These are phyloP conservation scores for Colletotrichum abscissum DNA, from an alignment of 2,329 filamentous ascomycete species.

Conservation along the genomic window DNA sequence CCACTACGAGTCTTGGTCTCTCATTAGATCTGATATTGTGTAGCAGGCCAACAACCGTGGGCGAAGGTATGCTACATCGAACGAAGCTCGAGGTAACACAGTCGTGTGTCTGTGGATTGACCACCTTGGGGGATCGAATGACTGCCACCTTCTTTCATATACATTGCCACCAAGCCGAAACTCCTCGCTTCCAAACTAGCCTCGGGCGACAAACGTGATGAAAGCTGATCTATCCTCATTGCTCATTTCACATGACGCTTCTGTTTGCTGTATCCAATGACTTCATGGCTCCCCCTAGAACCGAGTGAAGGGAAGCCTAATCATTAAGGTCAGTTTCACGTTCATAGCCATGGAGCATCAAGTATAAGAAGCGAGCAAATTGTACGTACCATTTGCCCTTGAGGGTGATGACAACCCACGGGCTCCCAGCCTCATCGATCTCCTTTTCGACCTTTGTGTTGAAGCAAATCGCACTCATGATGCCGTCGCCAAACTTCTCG, in stretches of 20 bases:
- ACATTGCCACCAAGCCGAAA: not conserved
- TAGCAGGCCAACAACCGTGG: not conserved
- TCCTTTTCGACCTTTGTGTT: slow-evolving; percentile 95
- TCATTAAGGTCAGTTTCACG: slow-evolving; percentile 12
- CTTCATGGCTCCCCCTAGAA: slow-evolving; percentile 41
- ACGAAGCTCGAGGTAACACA: not conserved
- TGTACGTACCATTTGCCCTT: slow-evolving; percentile 85
- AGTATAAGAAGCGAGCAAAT: slow-evolving; percentile 52
- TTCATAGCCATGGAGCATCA: not conserved
- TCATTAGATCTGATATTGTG: not conserved
- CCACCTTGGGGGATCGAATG: not conserved
- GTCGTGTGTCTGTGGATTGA: not conserved
- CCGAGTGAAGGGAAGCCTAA: slow-evolving; percentile 50
- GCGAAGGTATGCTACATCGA: not conserved
- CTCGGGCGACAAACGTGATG: not conserved
- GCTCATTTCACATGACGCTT: not conserved
- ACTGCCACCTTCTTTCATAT: not conserved
- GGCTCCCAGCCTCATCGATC: slow-evolving; percentile 81
- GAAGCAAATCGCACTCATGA: slow-evolving; percentile 96
- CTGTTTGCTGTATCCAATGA: not conserved
- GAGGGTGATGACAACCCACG: slow-evolving; percentile 88
- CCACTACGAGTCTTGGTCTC: not conserved
- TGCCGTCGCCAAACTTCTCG: slow-evolving; percentile 94
- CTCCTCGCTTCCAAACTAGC: not conserved
- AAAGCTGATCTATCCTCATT: not conserved